Base-by-base conservation (phyloP, 2,329 filamentous ascomycete genomes). In the Fusarium hostae region DNA sequence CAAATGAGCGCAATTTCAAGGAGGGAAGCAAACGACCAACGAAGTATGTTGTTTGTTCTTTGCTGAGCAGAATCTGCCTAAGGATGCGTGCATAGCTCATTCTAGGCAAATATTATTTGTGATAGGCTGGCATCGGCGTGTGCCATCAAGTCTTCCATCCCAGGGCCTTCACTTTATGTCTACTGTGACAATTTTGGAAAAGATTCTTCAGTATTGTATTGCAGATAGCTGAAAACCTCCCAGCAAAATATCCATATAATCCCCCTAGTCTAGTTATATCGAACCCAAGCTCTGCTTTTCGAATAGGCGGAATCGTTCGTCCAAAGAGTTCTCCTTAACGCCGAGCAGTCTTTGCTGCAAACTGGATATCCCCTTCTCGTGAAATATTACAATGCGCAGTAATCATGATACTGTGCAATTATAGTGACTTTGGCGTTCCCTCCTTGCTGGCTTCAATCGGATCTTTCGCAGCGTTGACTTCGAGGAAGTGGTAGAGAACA, bases 401-500 rank as follows among this genome's bases (percentile, higher is more conserved):
- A 39, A 26, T 63, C 24, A 26, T 45, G 30, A 20, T 32, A 61
- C 48, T 67, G 48, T 45, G 50, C 54, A 52, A 55, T 75, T 45
- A 74, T 62, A 63, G 59, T 43, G 68, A 68, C 59, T 76, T 69
- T 47, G 65, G 22, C 37, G 61, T 30, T 32, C 57, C 55, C 24
- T 62, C 56, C 44, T 74, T 77, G 22, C 39, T 32, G 16, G 37
- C 52, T 39, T 64, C 63, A 30, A 62, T 62, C 34, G 68, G 68
- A 24, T 68, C 61, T 56, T 64, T 54, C 39, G 56, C 67, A 37
- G 94, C 89, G 79, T 99, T 98, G 85, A 97, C 89, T 81, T 98
- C 95, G 77, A 99, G 90, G 84, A 97, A 98, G 82, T 98, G 94
- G 84, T 99, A 98, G 32, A 97, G 84, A 34, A 99, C 90, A 74